phyloP scores from a whole-genome alignment of 2,329 filamentous ascomycete genomes.

The Diaporthe sp. region DNA sequence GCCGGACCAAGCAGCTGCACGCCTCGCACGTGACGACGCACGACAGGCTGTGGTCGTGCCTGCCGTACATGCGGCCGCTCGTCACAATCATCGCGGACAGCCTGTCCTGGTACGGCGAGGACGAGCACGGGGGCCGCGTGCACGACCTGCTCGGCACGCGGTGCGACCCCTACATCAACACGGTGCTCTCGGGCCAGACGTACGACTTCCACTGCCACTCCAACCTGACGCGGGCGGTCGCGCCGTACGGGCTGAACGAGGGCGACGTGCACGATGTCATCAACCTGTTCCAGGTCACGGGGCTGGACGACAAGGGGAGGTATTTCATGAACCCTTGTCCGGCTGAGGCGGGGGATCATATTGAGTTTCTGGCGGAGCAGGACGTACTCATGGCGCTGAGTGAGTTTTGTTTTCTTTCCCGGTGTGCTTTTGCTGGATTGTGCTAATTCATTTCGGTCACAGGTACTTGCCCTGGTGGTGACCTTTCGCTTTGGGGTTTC shows the following conservation, averaged over 20 bases:
- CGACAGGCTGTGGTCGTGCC: conserved; percentile 82
- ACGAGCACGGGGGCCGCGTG: conserved; percentile 75
- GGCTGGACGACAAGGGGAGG: conserved; percentile 77
- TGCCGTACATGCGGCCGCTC: conserved; percentile 83
- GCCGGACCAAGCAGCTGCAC: conserved; percentile 83
- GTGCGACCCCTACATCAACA: conserved; percentile 88
- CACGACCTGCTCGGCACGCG: conserved; percentile 87
- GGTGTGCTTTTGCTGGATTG: neutral
- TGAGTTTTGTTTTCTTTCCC: conserved; percentile 44
- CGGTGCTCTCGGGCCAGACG: conserved; percentile 76
- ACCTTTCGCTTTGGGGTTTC: conserved; percentile 87
- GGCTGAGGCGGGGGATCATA: conserved; percentile 67
- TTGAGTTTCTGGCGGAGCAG: conserved; percentile 86
- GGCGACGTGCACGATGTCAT: conserved; percentile 87
- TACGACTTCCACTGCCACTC: conserved; percentile 91
- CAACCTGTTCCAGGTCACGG: conserved; percentile 89
- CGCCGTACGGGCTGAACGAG: conserved; percentile 78
- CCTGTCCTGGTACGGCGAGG: conserved; percentile 71
- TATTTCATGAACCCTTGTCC: conserved; percentile 82
- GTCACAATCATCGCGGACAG: conserved; percentile 79
- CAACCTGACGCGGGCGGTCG: conserved; percentile 81
- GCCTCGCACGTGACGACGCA: conserved; percentile 79
- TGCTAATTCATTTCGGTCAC: conserved; percentile 53
- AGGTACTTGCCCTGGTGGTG: conserved; percentile 84
- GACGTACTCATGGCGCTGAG: conserved; percentile 76